phyloP scores from a whole-genome alignment of 345 rosid species.

The Pseudoturritis turrita region DNA sequence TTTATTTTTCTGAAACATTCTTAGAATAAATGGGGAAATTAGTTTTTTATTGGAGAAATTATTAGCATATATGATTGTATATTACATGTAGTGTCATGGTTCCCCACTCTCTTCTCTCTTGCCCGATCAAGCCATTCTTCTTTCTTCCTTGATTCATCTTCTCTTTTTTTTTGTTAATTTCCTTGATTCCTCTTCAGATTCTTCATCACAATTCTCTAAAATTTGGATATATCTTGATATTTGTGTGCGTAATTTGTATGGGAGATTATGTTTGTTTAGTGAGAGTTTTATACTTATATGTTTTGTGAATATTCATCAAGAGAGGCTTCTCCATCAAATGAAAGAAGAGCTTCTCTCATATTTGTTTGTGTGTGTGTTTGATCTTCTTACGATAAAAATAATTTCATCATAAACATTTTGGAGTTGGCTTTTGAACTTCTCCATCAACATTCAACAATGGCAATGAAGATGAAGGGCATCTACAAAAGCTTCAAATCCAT shows the following conservation, averaged over 20 bases:
- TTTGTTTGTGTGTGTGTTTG: background rate
- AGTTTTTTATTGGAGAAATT: background rate
- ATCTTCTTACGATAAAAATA: background rate
- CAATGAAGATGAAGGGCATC: constrained; percentile 80
- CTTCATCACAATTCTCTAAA: background rate
- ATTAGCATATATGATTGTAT: constrained; percentile 8
- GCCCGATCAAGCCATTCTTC: constrained; percentile 3
- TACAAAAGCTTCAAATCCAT: constrained; percentile 85
- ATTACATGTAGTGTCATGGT: constrained; percentile 26
- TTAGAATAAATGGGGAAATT: background rate
- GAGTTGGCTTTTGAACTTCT: constrained; percentile 19
- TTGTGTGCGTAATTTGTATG: background rate
- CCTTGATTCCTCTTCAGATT: constrained; percentile 1
- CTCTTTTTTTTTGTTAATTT: too few relatives aligned
- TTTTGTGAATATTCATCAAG: background rate
- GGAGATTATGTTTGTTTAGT: background rate
- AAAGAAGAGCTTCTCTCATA: constrained; percentile 4
- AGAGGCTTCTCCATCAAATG: constrained; percentile 6
- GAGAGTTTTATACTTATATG: background rate
- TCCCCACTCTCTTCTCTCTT: constrained; percentile 25
- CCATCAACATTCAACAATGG: constrained; percentile 41
- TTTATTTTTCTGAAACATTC: background rate
- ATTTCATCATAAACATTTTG: background rate
- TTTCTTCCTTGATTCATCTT: constrained; percentile 8
- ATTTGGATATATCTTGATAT: background rate